A percentile compares a stretch with the other conserved stretches of the same genome.
Conservation (phyloP, 108 stramenopile genomes). For the Thalassiosira profunda region DNA sequence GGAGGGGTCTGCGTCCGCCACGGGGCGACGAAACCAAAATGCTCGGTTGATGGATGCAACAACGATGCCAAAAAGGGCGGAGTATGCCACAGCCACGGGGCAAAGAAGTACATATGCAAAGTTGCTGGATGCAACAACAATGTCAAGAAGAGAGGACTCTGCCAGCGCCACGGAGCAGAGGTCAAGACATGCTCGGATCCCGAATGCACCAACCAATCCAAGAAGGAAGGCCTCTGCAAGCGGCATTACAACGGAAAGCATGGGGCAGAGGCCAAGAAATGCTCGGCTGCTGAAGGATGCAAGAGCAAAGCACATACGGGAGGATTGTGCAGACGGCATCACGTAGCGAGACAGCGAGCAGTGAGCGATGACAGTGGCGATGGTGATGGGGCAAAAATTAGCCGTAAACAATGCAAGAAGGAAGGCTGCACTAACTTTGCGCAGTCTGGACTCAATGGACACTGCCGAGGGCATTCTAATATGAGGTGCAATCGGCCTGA, state of each 20-base stretch:
- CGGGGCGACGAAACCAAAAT: neutral
- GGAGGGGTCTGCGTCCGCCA: conserved; percentile 8
- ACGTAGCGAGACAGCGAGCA: too few relatives aligned
- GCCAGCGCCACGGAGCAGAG: conserved; percentile 12
- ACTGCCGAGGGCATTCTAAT: neutral
- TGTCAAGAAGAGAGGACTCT: neutral
- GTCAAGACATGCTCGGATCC: neutral
- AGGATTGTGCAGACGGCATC: neutral
- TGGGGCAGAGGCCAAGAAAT: neutral
- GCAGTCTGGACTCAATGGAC: neutral
- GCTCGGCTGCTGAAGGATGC: neutral
- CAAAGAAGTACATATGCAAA: conserved; percentile 8
- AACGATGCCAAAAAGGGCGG: conserved; percentile 9
- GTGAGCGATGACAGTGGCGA: too few relatives aligned
- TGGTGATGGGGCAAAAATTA: conserved; percentile 4
- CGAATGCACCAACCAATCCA: conserved; percentile 1
- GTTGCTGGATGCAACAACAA: conserved; percentile 9
- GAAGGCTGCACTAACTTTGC: neutral
- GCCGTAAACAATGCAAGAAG: neutral
- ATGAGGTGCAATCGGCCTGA: neutral
- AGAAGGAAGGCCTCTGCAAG: neutral
- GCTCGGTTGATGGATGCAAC: conserved; percentile 12
- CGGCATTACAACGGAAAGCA: neutral
- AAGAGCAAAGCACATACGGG: neutral
- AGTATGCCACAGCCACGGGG: conserved; percentile 10